Evolutionary conservation across 495 filamentous ascomycete species (phyloP).

Genomic region (Hypomontagnella submonticulosa): DNA sequence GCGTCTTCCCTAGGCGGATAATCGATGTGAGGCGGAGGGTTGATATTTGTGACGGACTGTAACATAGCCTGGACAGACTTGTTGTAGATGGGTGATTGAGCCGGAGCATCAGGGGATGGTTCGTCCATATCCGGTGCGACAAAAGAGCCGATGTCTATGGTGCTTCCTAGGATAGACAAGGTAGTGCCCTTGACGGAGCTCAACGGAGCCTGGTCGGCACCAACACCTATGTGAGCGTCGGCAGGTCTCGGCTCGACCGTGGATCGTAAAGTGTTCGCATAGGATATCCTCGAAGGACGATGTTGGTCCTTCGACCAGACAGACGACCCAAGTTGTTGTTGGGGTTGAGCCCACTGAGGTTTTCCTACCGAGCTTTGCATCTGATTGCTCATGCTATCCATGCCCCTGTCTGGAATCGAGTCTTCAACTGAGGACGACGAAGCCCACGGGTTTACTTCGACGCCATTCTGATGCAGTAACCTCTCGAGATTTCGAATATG

Average conservation of each 20-base stretch:
- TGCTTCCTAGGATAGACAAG: conserved; percentile 77
- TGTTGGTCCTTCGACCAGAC: conserved; percentile 60
- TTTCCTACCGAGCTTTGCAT: conserved; percentile 45
- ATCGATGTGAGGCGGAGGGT: conserved; percentile 65
- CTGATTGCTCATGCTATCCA: conserved; percentile 46
- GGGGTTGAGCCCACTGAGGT: conserved; percentile 52
- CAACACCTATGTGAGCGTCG: conserved; percentile 79
- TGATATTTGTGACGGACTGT: conserved; percentile 67
- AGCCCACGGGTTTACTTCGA: conserved; percentile 54
- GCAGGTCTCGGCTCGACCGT: conserved; percentile 57
- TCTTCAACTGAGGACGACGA: conserved; percentile 46
- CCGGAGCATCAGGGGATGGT: conserved; percentile 56
- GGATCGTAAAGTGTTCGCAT: conserved; percentile 40
- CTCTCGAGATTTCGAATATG: conserved; percentile 64
- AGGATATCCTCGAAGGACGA: conserved; percentile 31
- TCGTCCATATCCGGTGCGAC: conserved; percentile 72
- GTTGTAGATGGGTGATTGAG: conserved; percentile 63
- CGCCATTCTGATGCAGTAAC: conserved; percentile 51
- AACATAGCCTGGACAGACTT: conserved; percentile 77
- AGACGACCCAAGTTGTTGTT: conserved; percentile 52
- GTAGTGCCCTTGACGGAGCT: conserved; percentile 79
- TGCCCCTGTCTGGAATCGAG: conserved; percentile 40
- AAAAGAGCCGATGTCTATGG: conserved; percentile 80
- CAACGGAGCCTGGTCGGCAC: conserved; percentile 70
- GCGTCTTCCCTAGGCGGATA: conserved; percentile 68